phyloP scores from a whole-genome alignment of 2,329 filamentous ascomycete genomes.

The Dichotomopilus funicola region DNA sequence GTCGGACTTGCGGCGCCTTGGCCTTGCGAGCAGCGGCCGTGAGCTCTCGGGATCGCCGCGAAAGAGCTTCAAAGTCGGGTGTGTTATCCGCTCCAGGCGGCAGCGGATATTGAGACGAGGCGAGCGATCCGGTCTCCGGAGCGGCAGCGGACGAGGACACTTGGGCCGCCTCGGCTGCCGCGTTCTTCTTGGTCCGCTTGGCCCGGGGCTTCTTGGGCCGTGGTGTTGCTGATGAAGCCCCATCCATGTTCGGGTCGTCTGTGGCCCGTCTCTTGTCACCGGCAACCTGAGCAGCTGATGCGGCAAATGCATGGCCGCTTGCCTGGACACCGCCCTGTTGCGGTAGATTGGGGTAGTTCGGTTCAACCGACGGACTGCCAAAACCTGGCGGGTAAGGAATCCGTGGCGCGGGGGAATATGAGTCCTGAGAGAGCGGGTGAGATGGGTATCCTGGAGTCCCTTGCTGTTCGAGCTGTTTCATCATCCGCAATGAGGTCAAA shows the following conservation, averaged over 20 bases:
- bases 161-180: slow-evolving; percentile 7
- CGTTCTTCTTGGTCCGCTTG: slow-evolving; percentile 16
- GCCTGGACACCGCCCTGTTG: slow-evolving; percentile 8
- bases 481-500: background rate
- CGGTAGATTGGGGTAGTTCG: slow-evolving; percentile 8
- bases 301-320: slow-evolving; percentile 17
- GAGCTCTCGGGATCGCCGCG: slow-evolving; percentile 23
- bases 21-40: slow-evolving; percentile 26
- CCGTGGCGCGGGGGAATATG: slow-evolving; percentile 9
- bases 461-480: slow-evolving; percentile 10
- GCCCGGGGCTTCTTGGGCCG: slow-evolving; percentile 17
- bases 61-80: slow-evolving; percentile 24
- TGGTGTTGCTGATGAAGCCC: background rate
- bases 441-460: background rate
- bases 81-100: slow-evolving; percentile 15
- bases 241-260: slow-evolving; percentile 1
- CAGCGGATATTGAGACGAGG: slow-evolving; percentile 19
- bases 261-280: slow-evolving; percentile 16
- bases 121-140: slow-evolving; percentile 1
- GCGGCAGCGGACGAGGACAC: slow-evolving; percentile 4
- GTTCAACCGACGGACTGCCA: background rate
- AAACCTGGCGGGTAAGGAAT: slow-evolving; percentile 15
- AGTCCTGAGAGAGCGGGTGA: background rate
- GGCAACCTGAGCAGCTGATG: slow-evolving; percentile 17
- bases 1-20: slow-evolving; percentile 30